Evolutionary conservation across 1,284 basidiomycete genomes (phyloP).

Genomic region (Bjerkandera adusta): DNA sequence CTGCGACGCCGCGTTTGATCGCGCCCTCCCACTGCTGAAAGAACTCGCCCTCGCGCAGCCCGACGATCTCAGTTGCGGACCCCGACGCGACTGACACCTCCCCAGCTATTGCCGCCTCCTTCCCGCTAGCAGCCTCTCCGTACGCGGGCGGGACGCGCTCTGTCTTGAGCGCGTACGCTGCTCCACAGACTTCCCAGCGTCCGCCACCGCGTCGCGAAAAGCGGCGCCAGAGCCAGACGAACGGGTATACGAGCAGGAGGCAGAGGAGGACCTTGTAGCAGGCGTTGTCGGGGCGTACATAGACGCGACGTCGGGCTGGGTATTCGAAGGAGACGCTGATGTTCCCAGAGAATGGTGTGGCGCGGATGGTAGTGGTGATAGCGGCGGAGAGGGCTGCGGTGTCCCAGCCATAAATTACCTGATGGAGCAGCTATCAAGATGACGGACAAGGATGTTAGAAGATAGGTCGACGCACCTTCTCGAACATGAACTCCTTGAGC

Average conservation of each 20-base stretch:
- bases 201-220: constrained; percentile 62
- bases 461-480: constrained; percentile 41
- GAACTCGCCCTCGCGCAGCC: constrained; percentile 72
- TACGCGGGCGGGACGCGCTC: constrained; percentile 27
- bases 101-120: constrained; percentile 14
- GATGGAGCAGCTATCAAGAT: background rate
- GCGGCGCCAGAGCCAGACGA: constrained; percentile 70
- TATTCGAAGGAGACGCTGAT: constrained; percentile 52
- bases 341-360: constrained; percentile 47
- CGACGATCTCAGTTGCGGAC: constrained; percentile 38
- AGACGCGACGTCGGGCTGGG: constrained; percentile 42
- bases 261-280: constrained; percentile 65
- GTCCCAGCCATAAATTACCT: constrained; percentile 72
- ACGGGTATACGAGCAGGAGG: constrained; percentile 63
- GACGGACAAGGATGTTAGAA: background rate
- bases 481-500: constrained; percentile 67
- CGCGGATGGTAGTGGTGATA: constrained; percentile 47
- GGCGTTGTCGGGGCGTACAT: constrained; percentile 59
- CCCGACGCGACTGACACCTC: constrained; percentile 18
- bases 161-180: constrained; percentile 61
- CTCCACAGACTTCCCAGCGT: constrained; percentile 66
- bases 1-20: constrained; percentile 41
- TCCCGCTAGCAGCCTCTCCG: constrained; percentile 18
- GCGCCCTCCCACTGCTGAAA: constrained; percentile 71
- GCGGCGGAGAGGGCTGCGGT: constrained; percentile 50